Evolutionary conservation across 2,329 filamentous ascomycete species (phyloP), one percentile per base, ranked within the genome.

Genomic region (Neofusicoccum parvum): DNA sequence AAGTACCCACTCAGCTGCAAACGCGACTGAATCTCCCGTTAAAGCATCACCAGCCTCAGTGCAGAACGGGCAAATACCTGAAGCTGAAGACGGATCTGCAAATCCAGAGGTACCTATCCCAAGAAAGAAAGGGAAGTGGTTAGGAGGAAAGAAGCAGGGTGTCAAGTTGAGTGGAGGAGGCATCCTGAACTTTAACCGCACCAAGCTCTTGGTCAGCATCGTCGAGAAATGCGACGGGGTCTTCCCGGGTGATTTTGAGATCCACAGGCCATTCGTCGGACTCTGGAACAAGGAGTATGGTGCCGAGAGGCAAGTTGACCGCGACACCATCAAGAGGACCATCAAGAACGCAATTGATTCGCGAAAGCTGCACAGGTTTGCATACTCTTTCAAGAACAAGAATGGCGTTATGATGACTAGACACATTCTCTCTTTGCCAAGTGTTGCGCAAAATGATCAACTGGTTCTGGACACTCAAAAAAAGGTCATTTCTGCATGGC

Each of bases 201-300:
- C 77, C 62, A 81, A 80, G 17, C 83, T 88, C 36, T 76, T 88
- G 3, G 73, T 86, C 71, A 80, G 86, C 32, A 82, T 88, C 45
- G 70, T 88, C 12, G 76, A 84, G 50, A 79, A 80, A 56, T 83
- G 83, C 64, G 80, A 80, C 51, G 87, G 87, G 7, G 82, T 84
- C 2, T 87, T 84, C 62, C 85, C 86, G 2, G 80, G 83, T 43
- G 81, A 84, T 27, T 78, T 78, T 50, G 85, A 87, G 68, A 79
- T 88, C n/a, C 82, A 80, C 73, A 79, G 82, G 68, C 82, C 86
- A 9, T 87, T 87, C 68, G 75, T 79, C 14, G 81, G 81, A 2
- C 75, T 81, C 15, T 89, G 86, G 86, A 81, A 78, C 71, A 78
- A 66, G 80, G 80, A 14, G 65, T 72, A 68, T 73, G 68, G 7